Percentiles rank a stretch among this genome's conserved stretches.
These are phyloP conservation scores for Xylaria sp. DNA, from an alignment of 2,329 filamentous ascomycete genomes.

Conservation along the genomic window DNA sequence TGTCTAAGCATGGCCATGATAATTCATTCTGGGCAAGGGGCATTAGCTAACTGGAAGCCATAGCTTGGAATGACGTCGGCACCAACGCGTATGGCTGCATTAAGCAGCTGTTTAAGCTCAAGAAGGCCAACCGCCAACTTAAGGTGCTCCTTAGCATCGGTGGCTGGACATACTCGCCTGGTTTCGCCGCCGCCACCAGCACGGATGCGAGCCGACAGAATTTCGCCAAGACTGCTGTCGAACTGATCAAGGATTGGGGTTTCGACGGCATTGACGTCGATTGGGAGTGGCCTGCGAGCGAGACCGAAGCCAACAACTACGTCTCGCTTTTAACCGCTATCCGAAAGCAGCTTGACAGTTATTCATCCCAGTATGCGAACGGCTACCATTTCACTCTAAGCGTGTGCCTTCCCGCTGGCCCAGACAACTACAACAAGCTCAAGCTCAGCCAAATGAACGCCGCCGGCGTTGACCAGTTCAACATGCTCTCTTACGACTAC, in stretches of 20 bases:
- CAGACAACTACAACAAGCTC: slow-evolving; percentile 53
- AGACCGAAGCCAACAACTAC: slow-evolving; percentile 50
- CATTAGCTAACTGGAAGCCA: slow-evolving; percentile 22
- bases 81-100: slow-evolving; percentile 81
- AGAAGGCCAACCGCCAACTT: slow-evolving; percentile 76
- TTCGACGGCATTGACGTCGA: slow-evolving; percentile 52
- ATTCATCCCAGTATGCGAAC: slow-evolving; percentile 50
- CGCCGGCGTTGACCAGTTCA: slow-evolving; percentile 57
- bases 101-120: slow-evolving; percentile 79
- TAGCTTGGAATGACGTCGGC: slow-evolving; percentile 64
- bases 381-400: slow-evolving; percentile 60
- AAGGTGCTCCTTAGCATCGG: slow-evolving; percentile 83
- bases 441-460: slow-evolving; percentile 52
- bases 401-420: slow-evolving; percentile 57
- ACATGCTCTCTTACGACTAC: slow-evolving; percentile 77
- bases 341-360: slow-evolving; percentile 54
- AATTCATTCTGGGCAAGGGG: background rate
- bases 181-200: slow-evolving; percentile 72
- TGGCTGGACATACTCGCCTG: slow-evolving; percentile 82
- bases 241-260: slow-evolving; percentile 75
- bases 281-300: slow-evolving; percentile 49
- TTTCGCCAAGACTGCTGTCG: slow-evolving; percentile 74
- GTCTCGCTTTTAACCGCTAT: slow-evolving; percentile 52
- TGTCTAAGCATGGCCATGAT: background rate
- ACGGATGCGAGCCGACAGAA: slow-evolving; percentile 63